These are phyloP conservation scores for Fusarium pseudocircinatum DNA, from an alignment of 2,329 filamentous ascomycete genomes.

Conservation along the genomic window DNA sequence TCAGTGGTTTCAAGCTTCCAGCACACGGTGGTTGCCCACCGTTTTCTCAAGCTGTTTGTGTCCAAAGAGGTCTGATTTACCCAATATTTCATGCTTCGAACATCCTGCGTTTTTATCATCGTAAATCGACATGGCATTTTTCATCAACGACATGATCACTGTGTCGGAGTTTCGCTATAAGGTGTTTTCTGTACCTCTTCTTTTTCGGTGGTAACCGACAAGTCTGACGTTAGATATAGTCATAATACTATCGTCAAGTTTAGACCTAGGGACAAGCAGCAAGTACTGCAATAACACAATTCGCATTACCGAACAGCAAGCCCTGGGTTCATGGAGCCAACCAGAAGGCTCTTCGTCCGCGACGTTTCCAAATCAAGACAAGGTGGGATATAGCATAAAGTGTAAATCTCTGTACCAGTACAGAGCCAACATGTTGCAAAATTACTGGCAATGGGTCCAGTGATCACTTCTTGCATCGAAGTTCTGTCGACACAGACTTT, in stretches of 20 bases:
- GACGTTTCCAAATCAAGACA: not conserved
- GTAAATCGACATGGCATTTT: not conserved
- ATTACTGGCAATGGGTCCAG: not conserved
- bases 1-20: not conserved
- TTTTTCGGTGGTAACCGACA: not conserved
- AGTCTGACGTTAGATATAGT: not conserved
- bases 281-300: not conserved
- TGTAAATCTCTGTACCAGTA: no score
- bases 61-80: not conserved
- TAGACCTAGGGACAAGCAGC: not conserved
- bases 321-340: not conserved
- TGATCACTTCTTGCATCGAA: not conserved
- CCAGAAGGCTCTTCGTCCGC: not conserved
- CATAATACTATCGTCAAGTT: not conserved
- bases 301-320: not conserved
- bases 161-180: not conserved
- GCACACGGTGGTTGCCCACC: not conserved
- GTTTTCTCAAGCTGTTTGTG: not conserved
- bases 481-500: not conserved
- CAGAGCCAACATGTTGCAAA: not conserved
- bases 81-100: not conserved
- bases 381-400: not conserved
- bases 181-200: not conserved
- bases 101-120: not conserved
- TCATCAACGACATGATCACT: not conserved